Evolutionary conservation across 176 grass and related monocot genomes (phyloP).

Genomic region (Eleusine indica): DNA sequence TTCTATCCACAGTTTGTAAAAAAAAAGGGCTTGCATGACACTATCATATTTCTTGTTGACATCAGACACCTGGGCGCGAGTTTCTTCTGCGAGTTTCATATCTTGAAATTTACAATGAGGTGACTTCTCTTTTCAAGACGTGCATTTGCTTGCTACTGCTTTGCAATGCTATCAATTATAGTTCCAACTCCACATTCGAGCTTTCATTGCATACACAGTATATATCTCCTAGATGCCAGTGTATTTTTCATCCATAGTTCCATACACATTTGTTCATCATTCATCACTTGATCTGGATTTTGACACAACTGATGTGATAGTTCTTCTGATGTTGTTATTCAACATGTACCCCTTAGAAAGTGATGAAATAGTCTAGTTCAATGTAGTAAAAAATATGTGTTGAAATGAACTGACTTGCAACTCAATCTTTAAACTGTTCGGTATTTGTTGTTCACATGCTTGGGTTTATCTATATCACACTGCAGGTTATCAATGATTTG

Average conservation of each 20-base stretch:
- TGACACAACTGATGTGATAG: constrained; percentile 19
- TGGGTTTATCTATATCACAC: constrained; percentile 35
- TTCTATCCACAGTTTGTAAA: neutral
- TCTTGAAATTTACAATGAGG: constrained; percentile 99
- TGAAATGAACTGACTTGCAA: neutral
- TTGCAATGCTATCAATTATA: neutral
- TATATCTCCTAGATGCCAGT: constrained; percentile 15
- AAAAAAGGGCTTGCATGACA: constrained; percentile 36
- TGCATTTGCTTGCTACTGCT: constrained; percentile 32
- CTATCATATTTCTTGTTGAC: constrained; percentile 38
- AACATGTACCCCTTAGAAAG: neutral
- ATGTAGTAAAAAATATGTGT: constrained; percentile 26
- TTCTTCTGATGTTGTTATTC: constrained; percentile 36
- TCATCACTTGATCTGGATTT: constrained; percentile 26
- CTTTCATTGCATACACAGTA: constrained; percentile 19
- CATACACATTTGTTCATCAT: constrained; percentile 13
- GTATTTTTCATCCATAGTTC: neutral
- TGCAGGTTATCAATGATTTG: constrained; percentile 96
- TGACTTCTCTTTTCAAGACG: constrained; percentile 43
- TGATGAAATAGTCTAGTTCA: constrained; percentile 12
- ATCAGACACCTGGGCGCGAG: constrained; percentile 92
- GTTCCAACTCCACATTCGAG: neutral
- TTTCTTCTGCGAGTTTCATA: constrained; percentile 99
- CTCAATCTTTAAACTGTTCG: constrained; percentile 1
- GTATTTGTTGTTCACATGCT: neutral